These are phyloP conservation scores for Coemansia umbellata DNA, from an alignment of 192 early-diverging fungal genomes.

Conservation along the genomic window DNA sequence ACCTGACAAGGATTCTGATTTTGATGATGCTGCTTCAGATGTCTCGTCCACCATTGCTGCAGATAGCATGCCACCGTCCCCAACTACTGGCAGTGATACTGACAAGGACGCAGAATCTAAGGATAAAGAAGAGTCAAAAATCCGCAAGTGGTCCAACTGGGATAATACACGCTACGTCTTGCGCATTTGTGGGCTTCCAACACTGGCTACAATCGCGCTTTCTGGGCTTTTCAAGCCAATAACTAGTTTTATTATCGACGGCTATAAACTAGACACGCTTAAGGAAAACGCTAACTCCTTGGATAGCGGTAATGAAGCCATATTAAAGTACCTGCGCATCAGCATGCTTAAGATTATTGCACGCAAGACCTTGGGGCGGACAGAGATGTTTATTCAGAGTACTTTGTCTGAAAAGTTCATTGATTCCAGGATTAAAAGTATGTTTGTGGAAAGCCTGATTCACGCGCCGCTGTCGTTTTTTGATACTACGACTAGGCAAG, in stretches of 20 bases:
- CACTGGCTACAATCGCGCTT: slow-evolving; percentile 9
- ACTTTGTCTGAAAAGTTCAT: slow-evolving; percentile 1
- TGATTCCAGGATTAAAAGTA: slow-evolving; percentile 4
- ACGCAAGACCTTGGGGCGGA: neutral
- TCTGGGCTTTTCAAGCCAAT: slow-evolving; percentile 25
- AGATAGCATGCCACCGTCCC: neutral
- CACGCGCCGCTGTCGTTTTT: slow-evolving; percentile 39
- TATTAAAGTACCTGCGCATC: slow-evolving; percentile 22
- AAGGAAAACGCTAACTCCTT: slow-evolving; percentile 2
- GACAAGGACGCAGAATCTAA: neutral
- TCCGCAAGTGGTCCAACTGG: slow-evolving; percentile 23
- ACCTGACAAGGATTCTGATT: neutral
- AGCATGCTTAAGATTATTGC: slow-evolving; percentile 6
- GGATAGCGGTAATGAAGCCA: neutral
- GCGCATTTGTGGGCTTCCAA: slow-evolving; percentile 16
- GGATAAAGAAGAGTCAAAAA: neutral
- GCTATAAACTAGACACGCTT: slow-evolving; percentile 20
- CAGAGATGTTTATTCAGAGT: neutral
- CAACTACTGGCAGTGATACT: neutral
- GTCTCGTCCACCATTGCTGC: slow-evolving; percentile 4
- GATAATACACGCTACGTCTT: slow-evolving; percentile 21
- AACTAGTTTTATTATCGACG: slow-evolving; percentile 12
- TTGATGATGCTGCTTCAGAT: neutral
- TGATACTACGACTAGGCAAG: slow-evolving; percentile 25
- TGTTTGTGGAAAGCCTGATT: slow-evolving; percentile 22